A percentile compares a stretch with the other conserved stretches of the same genome.
These are phyloP conservation scores for Thermothielavioides terrestris DNA, from an alignment of 495 filamentous ascomycete species.

Conservation along the genomic window DNA sequence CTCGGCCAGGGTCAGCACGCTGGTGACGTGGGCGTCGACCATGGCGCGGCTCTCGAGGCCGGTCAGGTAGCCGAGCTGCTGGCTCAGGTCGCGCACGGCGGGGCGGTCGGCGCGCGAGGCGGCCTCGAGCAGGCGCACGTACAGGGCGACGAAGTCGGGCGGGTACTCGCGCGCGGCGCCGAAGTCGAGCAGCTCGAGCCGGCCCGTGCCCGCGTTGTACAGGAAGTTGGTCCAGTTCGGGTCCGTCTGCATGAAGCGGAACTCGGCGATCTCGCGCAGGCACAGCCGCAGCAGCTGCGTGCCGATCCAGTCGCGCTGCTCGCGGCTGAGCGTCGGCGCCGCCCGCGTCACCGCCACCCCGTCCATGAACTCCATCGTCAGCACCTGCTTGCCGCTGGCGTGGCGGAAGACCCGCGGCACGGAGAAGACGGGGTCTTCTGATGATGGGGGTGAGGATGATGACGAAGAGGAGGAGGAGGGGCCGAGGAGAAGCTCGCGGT, in stretches of 20 bases:
- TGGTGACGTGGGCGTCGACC: conserved; percentile 77
- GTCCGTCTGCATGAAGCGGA: conserved; percentile 97
- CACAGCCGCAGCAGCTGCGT: conserved; percentile 89
- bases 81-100: conserved; percentile 57
- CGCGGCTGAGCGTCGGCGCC: conserved; percentile 58
- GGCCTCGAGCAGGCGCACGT: conserved; percentile 68
- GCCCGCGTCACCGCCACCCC: conserved; percentile 86
- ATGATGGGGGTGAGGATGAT: no score
- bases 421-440: conserved; percentile 61
- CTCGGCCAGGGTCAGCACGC: conserved; percentile 81
- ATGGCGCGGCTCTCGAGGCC: conserved; percentile 75
- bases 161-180: conserved; percentile 87
- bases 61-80: conserved; percentile 83
- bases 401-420: conserved; percentile 72
- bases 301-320: conserved; percentile 84
- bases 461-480: no score
- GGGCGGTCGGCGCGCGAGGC: conserved; percentile 60
- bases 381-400: conserved; percentile 75
- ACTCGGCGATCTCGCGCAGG: conserved; percentile 85
- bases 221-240: conserved; percentile 99
- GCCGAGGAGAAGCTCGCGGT: conserved; percentile 55
- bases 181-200: conserved; percentile 91
- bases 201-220: conserved; percentile 63
- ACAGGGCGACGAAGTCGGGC: conserved; percentile 63
- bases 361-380: conserved; percentile 87